A percentile compares a stretch with the other conserved stretches of the same genome.
Conservation (phyloP, 371 early-diverging fungal genomes). For the Mucor velutinosus region DNA sequence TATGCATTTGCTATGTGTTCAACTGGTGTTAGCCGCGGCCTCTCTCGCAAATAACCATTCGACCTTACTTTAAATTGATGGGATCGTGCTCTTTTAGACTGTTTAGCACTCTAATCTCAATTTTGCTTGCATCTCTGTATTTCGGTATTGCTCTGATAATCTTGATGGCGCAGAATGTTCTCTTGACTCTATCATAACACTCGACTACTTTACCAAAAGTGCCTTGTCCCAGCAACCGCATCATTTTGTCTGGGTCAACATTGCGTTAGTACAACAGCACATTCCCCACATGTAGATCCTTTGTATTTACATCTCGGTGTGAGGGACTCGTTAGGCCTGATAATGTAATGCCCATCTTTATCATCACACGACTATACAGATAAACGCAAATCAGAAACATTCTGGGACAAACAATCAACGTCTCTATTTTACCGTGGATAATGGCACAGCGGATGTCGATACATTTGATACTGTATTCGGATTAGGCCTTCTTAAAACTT, state of each 20-base stretch:
- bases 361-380: slow-evolving; percentile 68
- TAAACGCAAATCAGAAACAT: background rate
- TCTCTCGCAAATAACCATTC: background rate
- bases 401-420: background rate
- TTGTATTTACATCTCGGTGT: slow-evolving; percentile 67
- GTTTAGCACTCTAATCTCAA: slow-evolving; percentile 87
- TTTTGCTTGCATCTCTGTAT: slow-evolving; percentile 91
- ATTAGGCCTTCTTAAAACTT: slow-evolving; percentile 9
- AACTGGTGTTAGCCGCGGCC: background rate
- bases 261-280: background rate
- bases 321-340: slow-evolving; percentile 72
- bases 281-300: background rate
- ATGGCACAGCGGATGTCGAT: background rate
- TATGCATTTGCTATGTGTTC: slow-evolving; percentile 62
- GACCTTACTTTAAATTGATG: slow-evolving; percentile 58
- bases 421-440: background rate
- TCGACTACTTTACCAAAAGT: slow-evolving; percentile 97
- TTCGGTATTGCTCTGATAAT: slow-evolving; percentile 93
- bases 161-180: slow-evolving; percentile 73
- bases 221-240: slow-evolving; percentile 89
- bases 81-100: slow-evolving; percentile 81
- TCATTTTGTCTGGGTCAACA: slow-evolving; percentile 68
- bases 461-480: background rate
- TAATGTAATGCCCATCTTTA: slow-evolving; percentile 91
- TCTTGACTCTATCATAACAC: slow-evolving; percentile 72